Conservation (phyloP, 345 rosid species). For the Raphanus sativus region DNA sequence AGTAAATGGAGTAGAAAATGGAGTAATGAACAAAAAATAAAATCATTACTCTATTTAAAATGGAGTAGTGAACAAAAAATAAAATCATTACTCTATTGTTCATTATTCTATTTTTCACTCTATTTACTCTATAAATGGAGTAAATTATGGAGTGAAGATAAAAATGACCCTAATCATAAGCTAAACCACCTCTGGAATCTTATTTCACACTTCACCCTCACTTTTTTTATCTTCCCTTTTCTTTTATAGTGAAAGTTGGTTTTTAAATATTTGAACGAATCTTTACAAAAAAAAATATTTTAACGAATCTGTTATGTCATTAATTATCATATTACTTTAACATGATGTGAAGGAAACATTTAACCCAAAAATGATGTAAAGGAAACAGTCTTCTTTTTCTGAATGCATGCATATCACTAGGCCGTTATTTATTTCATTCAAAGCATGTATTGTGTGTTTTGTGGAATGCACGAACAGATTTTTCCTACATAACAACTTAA, state of each 20-base stretch:
- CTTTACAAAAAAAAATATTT: conserved; percentile 4
- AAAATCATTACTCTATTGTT: no score
- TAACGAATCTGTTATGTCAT: conserved; percentile 20
- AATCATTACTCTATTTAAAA: no score
- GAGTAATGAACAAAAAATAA: no score
- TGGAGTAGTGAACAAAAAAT: no score
- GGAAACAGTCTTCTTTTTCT: conserved; percentile 1
- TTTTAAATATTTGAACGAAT: conserved; percentile 29
- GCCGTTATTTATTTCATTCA: background rate
- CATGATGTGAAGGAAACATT: conserved; percentile 24
- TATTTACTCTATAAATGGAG: no score
- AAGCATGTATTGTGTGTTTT: background rate
- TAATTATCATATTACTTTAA: background rate
- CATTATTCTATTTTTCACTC: no score
- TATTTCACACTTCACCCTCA: conserved; percentile 10
- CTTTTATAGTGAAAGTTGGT: background rate
- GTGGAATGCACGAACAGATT: conserved; percentile 32
- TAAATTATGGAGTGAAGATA: no score
- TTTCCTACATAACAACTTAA: background rate
- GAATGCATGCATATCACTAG: conserved; percentile 4
- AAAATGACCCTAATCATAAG: no score
- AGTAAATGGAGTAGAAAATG: no score
- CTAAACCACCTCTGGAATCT: conserved; percentile 15
- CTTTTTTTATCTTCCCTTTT: conserved; percentile 14
- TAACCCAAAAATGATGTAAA: no score